Base-by-base conservation (phyloP, 2,329 filamentous ascomycete species). In the Fusarium cicatricum region DNA sequence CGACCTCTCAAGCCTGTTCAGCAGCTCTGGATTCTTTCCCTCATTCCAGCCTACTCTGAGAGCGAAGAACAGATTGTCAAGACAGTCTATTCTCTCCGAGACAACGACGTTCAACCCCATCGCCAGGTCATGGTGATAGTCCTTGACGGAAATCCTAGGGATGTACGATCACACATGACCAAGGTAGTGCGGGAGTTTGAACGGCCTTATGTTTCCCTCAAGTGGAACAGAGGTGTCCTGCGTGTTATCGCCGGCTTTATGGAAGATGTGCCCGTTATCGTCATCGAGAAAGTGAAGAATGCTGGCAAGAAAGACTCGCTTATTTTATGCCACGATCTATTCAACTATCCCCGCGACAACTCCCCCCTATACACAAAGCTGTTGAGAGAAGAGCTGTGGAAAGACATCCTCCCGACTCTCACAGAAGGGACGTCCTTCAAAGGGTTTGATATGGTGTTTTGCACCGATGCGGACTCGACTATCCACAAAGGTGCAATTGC, bases 21-120 rank as follows among this genome's bases (percentile, higher is more conserved):
- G 0, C 48, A 49, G 11, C 41, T 41, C 0, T 66, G 63, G 63
- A 66, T 66, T 2, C 23, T 66, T 1, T 66, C 63, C 1, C 64
- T 66, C 11, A 66, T 66, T 0, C 63, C 63, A 5, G 63, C 63
- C 1, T 66, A 66, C 12, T 66, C 63, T 0, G 63, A 66, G n/a
- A 66, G 63, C 2, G 63, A 66, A 19, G 63, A 66, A 7, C 63
- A 66, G 14, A 66, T 66, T 9, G 63, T 66, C 49, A 66, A 66
- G 40, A 66, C 63, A 2, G 55, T 66, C 8, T 66, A 55, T 26
- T 66, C 63, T 2, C 49, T 66, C 2, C 57, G 63, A 0, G 63
- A 66, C 6, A 66, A 66, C 1, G 63, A 51, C 2, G 63, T 66
- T 7, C 60, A 66, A 7, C 63, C 63, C 2, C 63, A 66, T 11